Conservation (phyloP, 1,284 basidiomycete genomes). For the Cryptococcus sp. region DNA sequence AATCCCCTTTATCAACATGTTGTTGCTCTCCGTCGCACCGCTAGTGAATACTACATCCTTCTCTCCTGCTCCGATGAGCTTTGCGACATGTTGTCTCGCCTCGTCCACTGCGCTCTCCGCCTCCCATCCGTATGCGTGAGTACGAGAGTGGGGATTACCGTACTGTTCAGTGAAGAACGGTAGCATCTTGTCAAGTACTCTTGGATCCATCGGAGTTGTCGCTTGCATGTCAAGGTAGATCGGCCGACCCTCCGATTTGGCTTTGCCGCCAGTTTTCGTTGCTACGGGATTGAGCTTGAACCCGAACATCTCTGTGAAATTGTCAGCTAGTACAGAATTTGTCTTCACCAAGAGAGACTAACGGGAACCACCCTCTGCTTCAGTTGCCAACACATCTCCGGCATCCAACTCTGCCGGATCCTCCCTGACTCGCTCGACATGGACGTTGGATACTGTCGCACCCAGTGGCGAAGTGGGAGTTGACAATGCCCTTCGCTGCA, state of each 20-base stretch:
- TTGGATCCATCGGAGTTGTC: slow-evolving; percentile 95
- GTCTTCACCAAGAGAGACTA: slow-evolving; percentile 3
- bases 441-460: slow-evolving; percentile 36
- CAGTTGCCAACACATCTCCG: slow-evolving; percentile 28
- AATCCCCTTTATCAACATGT: slow-evolving; percentile 97
- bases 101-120: slow-evolving; percentile 92
- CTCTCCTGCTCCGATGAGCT: slow-evolving; percentile 86
- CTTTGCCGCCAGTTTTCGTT: slow-evolving; percentile 62
- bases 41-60: slow-evolving; percentile 99
- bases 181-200: slow-evolving; percentile 96
- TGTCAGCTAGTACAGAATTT: not conserved
- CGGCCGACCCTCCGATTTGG: slow-evolving; percentile 70
- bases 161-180: slow-evolving; percentile 95
- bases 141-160: slow-evolving; percentile 97
- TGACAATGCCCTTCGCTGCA: slow-evolving; percentile 27
- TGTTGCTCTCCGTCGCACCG: slow-evolving; percentile 97
- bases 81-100: slow-evolving; percentile 87
- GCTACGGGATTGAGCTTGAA: slow-evolving; percentile 74
- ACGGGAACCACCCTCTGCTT: slow-evolving; percentile 31
- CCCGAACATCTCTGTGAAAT: slow-evolving; percentile 72
- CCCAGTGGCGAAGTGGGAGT: slow-evolving; percentile 30
- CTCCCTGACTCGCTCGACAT: slow-evolving; percentile 25
- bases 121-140: slow-evolving; percentile 99
- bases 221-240: slow-evolving; percentile 98
- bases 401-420: slow-evolving; percentile 40